phyloP scores from a whole-genome alignment of 305 asterid genomes.

The Euphrasia arctica region DNA sequence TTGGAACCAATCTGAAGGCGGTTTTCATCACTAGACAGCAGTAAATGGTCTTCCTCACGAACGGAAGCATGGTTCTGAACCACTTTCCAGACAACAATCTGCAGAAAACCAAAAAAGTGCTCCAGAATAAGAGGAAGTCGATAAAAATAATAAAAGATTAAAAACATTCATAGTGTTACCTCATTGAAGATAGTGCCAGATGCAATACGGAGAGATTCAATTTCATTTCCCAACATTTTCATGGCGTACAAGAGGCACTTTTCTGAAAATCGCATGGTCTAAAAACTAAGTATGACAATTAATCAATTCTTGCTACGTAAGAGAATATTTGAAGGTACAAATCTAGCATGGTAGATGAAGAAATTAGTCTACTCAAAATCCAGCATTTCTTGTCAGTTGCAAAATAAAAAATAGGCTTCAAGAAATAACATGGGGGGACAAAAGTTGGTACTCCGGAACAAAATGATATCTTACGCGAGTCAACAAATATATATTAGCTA shows the following conservation, averaged over 20 bases:
- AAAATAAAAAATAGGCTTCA: not conserved
- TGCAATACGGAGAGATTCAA: conserved; percentile 69
- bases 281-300: conserved; percentile 10
- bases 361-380: conserved; percentile 6
- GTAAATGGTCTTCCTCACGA: conserved; percentile 29
- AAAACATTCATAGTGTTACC: conserved; percentile 39
- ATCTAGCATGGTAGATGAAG: conserved; percentile 18
- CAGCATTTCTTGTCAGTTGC: not conserved
- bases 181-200: conserved; percentile 94
- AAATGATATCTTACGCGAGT: conserved; percentile 2
- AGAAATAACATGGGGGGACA: not conserved
- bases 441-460: not conserved
- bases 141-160: conserved; percentile 7
- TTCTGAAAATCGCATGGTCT: conserved; percentile 37
- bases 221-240: conserved; percentile 72
- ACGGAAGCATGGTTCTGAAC: conserved; percentile 32
- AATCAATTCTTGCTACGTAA: conserved; percentile 15
- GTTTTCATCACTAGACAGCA: conserved; percentile 26
- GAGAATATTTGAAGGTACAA: conserved; percentile 14
- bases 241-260: conserved; percentile 86
- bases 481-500: conserved; percentile 10
- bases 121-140: conserved; percentile 10
- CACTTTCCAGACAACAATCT: conserved; percentile 83
- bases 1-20: conserved; percentile 32
- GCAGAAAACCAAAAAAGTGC: conserved; percentile 28